Conservation (phyloP, 768 basidiomycete genomes). For the Calocybe indica region DNA sequence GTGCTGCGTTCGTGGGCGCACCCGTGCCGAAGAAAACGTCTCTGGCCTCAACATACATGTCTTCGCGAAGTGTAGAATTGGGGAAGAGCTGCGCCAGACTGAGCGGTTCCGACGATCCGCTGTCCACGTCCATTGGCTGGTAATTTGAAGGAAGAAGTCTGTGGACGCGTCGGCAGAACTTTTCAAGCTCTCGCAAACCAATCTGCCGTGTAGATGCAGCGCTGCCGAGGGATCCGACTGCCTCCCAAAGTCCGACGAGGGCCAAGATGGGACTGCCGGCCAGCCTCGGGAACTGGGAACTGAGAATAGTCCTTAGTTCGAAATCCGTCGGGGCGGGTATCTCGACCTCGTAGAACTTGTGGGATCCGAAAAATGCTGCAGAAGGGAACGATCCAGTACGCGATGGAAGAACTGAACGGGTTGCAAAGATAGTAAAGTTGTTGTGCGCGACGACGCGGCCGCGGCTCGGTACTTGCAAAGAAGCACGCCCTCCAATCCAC, state of each 20-base stretch:
- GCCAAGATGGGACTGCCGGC: conserved; percentile 38
- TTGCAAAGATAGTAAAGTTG: conserved; percentile 85
- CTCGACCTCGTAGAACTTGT: conserved; percentile 73
- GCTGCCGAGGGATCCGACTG: conserved; percentile 44
- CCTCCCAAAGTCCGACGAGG: conserved; percentile 67
- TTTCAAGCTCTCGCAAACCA: conserved; percentile 77
- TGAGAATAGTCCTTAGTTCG: conserved; percentile 70
- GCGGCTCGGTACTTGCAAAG: conserved; percentile 67
- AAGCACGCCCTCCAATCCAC: conserved; percentile 69
- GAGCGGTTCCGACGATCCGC: conserved; percentile 5
- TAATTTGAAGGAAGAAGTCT: conserved; percentile 47
- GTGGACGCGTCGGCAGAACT: conserved; percentile 74
- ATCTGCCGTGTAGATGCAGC: conserved; percentile 51
- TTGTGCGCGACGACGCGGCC: conserved; percentile 72
- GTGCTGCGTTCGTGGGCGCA: conserved; percentile 44
- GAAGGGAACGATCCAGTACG: conserved; percentile 41
- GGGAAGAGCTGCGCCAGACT: conserved; percentile 38
- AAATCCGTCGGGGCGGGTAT: conserved; percentile 53
- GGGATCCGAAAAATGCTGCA: conserved; percentile 77
- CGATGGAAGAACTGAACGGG: conserved; percentile 58
- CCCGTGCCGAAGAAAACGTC: conserved; percentile 89
- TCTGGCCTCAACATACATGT: conserved; percentile 80
- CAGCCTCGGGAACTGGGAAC: conserved; percentile 60
- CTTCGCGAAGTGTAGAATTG: conserved; percentile 76
- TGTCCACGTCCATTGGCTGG: conserved; percentile 35